Percentiles rank a stretch among this genome's conserved stretches.
phyloP scores from a whole-genome alignment of 805 yeast genomes.

The Candida pini region DNA sequence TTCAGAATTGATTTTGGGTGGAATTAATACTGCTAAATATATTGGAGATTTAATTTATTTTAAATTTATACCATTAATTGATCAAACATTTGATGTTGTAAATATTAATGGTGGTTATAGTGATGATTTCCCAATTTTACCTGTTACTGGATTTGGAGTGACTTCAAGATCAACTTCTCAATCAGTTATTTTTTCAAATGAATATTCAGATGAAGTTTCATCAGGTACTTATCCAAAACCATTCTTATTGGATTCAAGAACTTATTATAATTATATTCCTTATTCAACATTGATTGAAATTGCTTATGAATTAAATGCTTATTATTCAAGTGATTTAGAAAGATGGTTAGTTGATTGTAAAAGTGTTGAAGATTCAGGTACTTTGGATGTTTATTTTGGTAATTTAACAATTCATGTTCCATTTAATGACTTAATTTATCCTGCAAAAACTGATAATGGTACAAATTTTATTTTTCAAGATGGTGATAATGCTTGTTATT shows the following conservation, averaged over 20 bases:
- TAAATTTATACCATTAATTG: conserved; percentile 40
- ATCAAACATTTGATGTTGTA: conserved; percentile 9
- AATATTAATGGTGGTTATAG: conserved; percentile 12
- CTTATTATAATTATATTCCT: conserved; percentile 47
- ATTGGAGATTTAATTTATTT: conserved; percentile 44
- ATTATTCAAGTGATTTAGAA: conserved; percentile 39
- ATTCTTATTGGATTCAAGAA: conserved; percentile 54
- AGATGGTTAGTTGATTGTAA: conserved; percentile 66
- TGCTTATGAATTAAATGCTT: conserved; percentile 68
- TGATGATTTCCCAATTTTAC: conserved; percentile 35
- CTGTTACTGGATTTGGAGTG: conserved; percentile 40
- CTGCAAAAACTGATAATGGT: conserved; percentile 32
- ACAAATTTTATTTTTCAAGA: conserved; percentile 39
- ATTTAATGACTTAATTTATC: conserved; percentile 38
- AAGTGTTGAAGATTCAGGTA: conserved; percentile 44
- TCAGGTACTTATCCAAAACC: conserved; percentile 38
- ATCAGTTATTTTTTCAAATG: conserved; percentile 23
- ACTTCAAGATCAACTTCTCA: conserved; percentile 25
- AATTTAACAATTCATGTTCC: conserved; percentile 46
- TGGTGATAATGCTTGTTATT: conserved; percentile 53
- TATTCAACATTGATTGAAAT: conserved; percentile 49
- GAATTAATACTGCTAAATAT: conserved; percentile 43
- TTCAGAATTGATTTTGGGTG: conserved; percentile 50
- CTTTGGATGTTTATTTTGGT: conserved; percentile 48
- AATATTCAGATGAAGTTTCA: conserved; percentile 36